Conservation (phyloP, 768 basidiomycete species). For the Phlegmacium glaucopus region DNA sequence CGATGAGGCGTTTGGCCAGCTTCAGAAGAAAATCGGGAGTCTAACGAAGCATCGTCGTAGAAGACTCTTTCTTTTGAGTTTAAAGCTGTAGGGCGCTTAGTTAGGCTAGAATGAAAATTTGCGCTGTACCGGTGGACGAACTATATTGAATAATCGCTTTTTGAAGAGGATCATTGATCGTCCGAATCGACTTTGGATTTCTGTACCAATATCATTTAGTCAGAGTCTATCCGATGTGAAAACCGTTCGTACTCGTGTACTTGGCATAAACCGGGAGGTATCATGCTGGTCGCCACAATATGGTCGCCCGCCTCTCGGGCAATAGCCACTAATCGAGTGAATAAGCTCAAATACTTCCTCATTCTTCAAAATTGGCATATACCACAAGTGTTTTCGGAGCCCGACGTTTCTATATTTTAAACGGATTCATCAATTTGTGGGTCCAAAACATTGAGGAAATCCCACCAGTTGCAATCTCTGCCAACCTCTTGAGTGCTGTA, state of each 20-base stretch:
- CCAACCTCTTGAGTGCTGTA: conserved; percentile 60
- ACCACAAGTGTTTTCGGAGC: conserved; percentile 64
- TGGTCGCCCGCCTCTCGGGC: conserved; percentile 70
- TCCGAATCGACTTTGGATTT: conserved; percentile 57
- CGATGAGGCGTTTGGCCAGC: conserved; percentile 57
- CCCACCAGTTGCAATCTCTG: conserved; percentile 67
- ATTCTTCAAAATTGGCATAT: conserved; percentile 5
- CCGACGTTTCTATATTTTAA: conserved; percentile 48
- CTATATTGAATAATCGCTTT: conserved; percentile 67
- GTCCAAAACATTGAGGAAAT: background rate
- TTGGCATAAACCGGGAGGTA: conserved; percentile 54
- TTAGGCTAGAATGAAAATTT: background rate
- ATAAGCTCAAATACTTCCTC: background rate
- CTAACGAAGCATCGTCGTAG: conserved; percentile 58
- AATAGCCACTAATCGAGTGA: conserved; percentile 47
- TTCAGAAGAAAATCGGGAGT: conserved; percentile 68
- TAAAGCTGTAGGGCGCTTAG: conserved; percentile 38
- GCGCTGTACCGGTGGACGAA: conserved; percentile 17
- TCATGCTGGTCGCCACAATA: conserved; percentile 65
- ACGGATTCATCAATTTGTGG: too few species aligned
- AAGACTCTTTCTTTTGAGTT: conserved; percentile 62
- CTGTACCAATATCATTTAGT: conserved; percentile 26
- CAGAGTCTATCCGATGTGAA: background rate
- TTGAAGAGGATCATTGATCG: conserved; percentile 58
- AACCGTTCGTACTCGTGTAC: conserved; percentile 57